Percentiles rank a stretch among this genome's conserved stretches.
Conservation (phyloP, 805 yeast species). For the Starmerella asiatica region DNA sequence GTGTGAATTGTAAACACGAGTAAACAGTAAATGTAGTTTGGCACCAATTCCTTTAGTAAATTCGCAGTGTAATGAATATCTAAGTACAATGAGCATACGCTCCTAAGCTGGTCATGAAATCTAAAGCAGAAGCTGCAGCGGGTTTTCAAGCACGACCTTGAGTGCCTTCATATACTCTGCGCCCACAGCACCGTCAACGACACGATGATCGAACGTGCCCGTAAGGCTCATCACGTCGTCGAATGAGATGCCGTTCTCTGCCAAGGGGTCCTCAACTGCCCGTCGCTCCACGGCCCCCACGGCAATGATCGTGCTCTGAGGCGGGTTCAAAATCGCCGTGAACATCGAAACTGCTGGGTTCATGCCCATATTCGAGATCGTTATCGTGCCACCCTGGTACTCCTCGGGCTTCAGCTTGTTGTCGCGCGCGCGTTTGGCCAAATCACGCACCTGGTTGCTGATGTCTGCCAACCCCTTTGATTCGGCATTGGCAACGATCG, state of each 20-base stretch:
- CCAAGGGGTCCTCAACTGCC: constrained; percentile 83
- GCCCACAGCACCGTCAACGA: constrained; percentile 94
- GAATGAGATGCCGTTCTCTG: constrained; percentile 83
- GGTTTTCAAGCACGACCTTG: constrained; percentile 86
- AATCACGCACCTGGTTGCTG: constrained; percentile 73
- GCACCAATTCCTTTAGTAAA: too few species aligned
- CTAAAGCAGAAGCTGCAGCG: constrained; percentile 80
- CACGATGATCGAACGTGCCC: constrained; percentile 96
- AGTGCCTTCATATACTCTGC: constrained; percentile 93
- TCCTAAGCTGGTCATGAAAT: background rate
- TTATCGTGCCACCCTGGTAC: constrained; percentile 98
- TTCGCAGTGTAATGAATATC: background rate
- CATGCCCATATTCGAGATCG: constrained; percentile 98
- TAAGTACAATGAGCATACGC: background rate
- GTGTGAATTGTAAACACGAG: too few species aligned
- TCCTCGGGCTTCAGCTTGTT: constrained; percentile 91
- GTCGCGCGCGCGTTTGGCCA: constrained; percentile 91
- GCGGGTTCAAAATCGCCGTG: constrained; percentile 97
- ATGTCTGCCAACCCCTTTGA: constrained; percentile 72
- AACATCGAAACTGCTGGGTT: constrained; percentile 82
- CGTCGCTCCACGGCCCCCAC: constrained; percentile 84
- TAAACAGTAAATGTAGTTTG: too few species aligned
- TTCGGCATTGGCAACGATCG: constrained; percentile 82
- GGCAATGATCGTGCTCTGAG: constrained; percentile 89
- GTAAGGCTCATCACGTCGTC: constrained; percentile 85